Evolutionary conservation across 306 rosid genomes (phyloP), one percentile per base, ranked within the genome.

Genomic region (Pueraria montana): DNA sequence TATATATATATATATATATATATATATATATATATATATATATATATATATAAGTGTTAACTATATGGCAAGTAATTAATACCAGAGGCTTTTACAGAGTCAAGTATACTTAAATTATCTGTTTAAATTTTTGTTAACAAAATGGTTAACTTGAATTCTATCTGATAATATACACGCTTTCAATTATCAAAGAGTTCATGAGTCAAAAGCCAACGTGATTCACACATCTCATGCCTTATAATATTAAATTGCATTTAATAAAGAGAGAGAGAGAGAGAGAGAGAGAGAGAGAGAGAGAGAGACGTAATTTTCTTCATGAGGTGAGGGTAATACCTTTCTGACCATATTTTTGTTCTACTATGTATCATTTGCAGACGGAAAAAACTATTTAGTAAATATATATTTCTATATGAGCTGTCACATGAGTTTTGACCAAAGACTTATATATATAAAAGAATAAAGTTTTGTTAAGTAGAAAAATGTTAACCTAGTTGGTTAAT

Each of bases 191-290:
- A 72, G 55, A 26, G 8, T 18, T 66, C 45, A 10, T 20, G 55
- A 45, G 82, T 76, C 82, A 76, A 76, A 45, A 68, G 10, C 72
- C 26, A 76, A 82, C 71, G 64, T 82, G 81, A 27, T n/a, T 55
- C 72, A 56, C 52, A 82, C 11, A 18, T 40, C 40, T 70, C 46
- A 26, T 53, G 38, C 36, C 16, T 26, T 20, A 16, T 1, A 26
- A 74, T 43, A 43, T 30, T 14, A 76, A 53, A 65, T 75, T 45
- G 12, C 76, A 12, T 43, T 13, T n/a, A n/a, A n/a, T n/a, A n/a
- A n/a, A 18, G 9, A 20, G 5, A 5, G 4, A 38, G n/a, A n/a
- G n/a, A n/a, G n/a, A n/a, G n/a, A n/a, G n/a, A n/a, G n/a, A n/a
- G n/a, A n/a, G n/a, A n/a, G n/a, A n/a, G n/a, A n/a, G n/a, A n/a